Conservation (phyloP, 2,329 filamentous ascomycete species). For the Diaporthe aspalathi region DNA sequence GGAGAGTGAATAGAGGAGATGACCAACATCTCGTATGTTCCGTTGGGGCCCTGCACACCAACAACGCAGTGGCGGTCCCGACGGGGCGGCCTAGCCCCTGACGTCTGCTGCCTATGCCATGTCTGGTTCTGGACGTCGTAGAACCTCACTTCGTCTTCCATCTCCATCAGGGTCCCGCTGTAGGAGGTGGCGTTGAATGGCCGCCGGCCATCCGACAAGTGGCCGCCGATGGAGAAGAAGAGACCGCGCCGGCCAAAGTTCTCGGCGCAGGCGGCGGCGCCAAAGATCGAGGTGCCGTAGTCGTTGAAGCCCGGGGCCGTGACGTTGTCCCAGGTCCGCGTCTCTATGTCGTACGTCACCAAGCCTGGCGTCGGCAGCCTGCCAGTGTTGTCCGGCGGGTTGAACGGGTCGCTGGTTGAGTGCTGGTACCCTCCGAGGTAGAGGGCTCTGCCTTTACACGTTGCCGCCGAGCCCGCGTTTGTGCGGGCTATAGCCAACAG, state of each 20-base stretch:
- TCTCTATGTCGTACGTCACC: neutral
- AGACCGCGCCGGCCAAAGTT: neutral
- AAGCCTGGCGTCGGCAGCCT: neutral
- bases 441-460: neutral
- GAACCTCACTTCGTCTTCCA: neutral
- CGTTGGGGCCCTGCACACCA: neutral
- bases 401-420: neutral
- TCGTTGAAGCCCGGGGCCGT: neutral
- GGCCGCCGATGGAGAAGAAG: neutral
- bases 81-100: neutral
- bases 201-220: neutral
- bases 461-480: neutral
- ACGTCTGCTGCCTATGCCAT: neutral
- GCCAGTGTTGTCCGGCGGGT: neutral
- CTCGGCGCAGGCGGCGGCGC: neutral
- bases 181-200: no score
- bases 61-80: neutral
- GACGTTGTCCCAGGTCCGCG: neutral
- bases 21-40: neutral
- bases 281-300: neutral
- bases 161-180: neutral
- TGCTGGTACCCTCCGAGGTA: neutral
- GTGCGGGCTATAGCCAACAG: neutral
- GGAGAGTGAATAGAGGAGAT: neutral
- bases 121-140: neutral